phyloP scores from a whole-genome alignment of 139 green algal genomes.

The Chlamydomonas eustigma region DNA sequence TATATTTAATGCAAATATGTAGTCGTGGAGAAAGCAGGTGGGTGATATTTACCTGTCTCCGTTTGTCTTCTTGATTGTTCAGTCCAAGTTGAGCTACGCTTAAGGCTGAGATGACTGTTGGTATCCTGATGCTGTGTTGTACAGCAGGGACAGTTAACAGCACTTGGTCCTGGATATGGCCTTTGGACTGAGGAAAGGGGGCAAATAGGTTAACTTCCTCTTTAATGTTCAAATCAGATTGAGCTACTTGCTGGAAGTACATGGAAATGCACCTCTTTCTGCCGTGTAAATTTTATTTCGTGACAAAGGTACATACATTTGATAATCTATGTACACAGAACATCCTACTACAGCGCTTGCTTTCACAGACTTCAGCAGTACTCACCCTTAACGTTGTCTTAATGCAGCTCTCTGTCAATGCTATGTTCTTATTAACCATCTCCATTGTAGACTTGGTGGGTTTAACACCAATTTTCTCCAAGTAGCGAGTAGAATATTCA shows the following conservation, averaged over 20 bases:
- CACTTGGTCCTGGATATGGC: constrained; percentile 35
- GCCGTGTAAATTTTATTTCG: too few species aligned
- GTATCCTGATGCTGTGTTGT: constrained; percentile 17
- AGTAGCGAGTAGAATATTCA: constrained; percentile 51
- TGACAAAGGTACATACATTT: not conserved
- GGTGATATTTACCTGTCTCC: not conserved
- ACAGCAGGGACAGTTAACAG: constrained; percentile 29
- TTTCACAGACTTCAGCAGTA: too few species aligned
- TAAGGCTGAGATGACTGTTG: not conserved
- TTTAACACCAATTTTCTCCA: constrained; percentile 43
- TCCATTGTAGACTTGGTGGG: constrained; percentile 36
- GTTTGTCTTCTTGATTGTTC: constrained; percentile 4
- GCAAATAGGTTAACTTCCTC: not conserved
- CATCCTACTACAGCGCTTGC: too few species aligned
- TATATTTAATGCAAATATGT: too few species aligned
- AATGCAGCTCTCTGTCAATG: constrained; percentile 30
- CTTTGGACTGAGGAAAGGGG: constrained; percentile 28
- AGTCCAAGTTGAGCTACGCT: not conserved
- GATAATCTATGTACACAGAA: too few species aligned
- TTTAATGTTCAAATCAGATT: too few species aligned
- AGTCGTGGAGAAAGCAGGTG: too few species aligned
- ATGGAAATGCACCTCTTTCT: too few species aligned
- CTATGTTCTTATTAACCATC: constrained; percentile 34
- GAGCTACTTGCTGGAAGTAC: too few species aligned
- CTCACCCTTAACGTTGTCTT: constrained; percentile 24